These are phyloP conservation scores for Pythium volutum DNA, from an alignment of 352 stramenopile species.

Conservation along the genomic window DNA sequence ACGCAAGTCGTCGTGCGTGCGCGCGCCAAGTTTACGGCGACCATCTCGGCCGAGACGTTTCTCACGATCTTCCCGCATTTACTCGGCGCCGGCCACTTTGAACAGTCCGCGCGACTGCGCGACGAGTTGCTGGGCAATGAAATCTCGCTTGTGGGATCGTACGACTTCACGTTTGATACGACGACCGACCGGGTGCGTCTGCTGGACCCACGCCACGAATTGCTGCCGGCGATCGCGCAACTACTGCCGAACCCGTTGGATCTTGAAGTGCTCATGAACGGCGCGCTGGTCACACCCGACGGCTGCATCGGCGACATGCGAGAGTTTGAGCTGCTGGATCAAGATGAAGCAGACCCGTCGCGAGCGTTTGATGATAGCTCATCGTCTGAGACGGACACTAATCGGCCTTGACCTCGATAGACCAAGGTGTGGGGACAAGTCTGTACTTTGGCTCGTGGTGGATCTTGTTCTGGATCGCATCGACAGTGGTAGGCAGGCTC, in stretches of 20 bases:
- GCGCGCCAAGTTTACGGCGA: background rate
- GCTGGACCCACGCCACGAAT: conserved; percentile 16
- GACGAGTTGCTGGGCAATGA: conserved; percentile 6
- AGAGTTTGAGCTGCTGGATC: background rate
- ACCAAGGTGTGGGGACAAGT: too few species aligned
- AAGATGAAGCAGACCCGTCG: background rate
- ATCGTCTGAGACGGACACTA: too few species aligned
- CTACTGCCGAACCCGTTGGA: conserved; percentile 7
- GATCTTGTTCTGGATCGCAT: too few species aligned
- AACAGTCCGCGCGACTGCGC: background rate
- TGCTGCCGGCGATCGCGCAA: conserved; percentile 10
- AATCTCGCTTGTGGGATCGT: conserved; percentile 10
- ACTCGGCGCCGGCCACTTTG: background rate
- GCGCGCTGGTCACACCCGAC: conserved; percentile 16
- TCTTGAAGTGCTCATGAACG: conserved; percentile 10
- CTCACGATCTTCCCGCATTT: conserved; percentile 12
- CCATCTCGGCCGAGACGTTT: conserved; percentile 9
- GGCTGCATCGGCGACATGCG: conserved; percentile 17
- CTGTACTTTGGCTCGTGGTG: too few species aligned
- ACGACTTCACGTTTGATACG: conserved; percentile 19
- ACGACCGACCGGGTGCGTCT: conserved; percentile 10
- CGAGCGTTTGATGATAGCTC: background rate
- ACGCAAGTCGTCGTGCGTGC: conserved; percentile 3
- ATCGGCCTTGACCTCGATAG: too few species aligned
- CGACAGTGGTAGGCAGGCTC: too few species aligned